These are phyloP conservation scores for Cryptococcus neoformans DNA, from an alignment of 1,284 basidiomycete genomes.

Conservation along the genomic window DNA sequence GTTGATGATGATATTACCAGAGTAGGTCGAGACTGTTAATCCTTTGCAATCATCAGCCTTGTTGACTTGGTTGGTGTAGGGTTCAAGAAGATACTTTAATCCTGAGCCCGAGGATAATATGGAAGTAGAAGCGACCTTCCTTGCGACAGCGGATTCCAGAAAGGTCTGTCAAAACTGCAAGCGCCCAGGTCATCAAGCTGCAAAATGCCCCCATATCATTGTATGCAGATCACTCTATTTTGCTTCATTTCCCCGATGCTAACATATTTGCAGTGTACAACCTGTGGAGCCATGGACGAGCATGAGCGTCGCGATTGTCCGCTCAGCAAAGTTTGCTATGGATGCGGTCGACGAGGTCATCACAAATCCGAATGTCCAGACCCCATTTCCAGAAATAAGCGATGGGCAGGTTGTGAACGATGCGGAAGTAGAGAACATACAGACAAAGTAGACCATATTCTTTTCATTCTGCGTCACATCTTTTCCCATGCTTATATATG, in stretches of 20 bases:
- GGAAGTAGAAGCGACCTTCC: conserved; percentile 34
- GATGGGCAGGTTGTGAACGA: conserved; percentile 60
- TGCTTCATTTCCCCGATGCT: neutral
- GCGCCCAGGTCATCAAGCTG: conserved; percentile 33
- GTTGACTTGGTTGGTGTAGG: conserved; percentile 16
- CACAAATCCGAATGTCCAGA: conserved; percentile 77
- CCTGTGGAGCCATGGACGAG: conserved; percentile 81
- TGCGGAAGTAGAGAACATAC: conserved; percentile 70
- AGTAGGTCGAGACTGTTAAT: conserved; percentile 15
- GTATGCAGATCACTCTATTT: conserved; percentile 16
- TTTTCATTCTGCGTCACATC: neutral
- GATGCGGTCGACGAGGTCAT: conserved; percentile 83
- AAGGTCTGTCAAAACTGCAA: conserved; percentile 44
- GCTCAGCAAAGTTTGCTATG: conserved; percentile 77
- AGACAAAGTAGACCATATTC: conserved; percentile 26
- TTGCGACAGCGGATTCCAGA: conserved; percentile 38
- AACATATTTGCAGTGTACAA: conserved; percentile 62
- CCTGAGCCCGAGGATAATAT: conserved; percentile 14
- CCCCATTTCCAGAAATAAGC: conserved; percentile 49
- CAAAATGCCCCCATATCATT: conserved; percentile 37
- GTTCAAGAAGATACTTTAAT: conserved; percentile 38
- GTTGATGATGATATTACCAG: conserved; percentile 34
- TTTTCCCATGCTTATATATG: neutral
- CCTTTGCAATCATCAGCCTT: neutral
- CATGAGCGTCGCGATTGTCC: conserved; percentile 80